Evolutionary conservation across 352 stramenopile genomes (phyloP), one percentile per base, ranked within the genome.

Genomic region (Phytophthora capsici): DNA sequence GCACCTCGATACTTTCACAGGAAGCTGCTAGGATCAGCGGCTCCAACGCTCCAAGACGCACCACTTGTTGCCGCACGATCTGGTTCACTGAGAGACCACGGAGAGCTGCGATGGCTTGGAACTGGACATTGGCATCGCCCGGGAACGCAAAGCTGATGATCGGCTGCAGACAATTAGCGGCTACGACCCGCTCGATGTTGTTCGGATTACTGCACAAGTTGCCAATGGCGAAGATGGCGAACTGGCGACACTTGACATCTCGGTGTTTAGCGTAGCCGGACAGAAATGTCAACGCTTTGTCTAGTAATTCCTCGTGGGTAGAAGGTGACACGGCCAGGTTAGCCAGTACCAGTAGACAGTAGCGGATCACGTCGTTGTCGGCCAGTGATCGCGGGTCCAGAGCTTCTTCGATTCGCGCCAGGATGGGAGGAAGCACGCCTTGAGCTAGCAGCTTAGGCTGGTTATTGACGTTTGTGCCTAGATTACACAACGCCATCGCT

Each of bases 191-290:
- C 51, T 98, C 88, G 43, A 98, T 75, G 70, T 98, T 98, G 10
- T 75, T 77, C 5, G 86, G 75, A 66, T 98, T 98, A 53, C 91
- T 90, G 70, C 94, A 98, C 6, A 99, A 67, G 60, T 99, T 99
- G 4, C 96, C 96, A 22, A 99, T 53, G 2, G 90, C 93, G 58
- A 99, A 98, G 45, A 99, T 87, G 20, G 96, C 91, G 69, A 99
- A 96, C 69, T 99, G 95, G n/a, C 97, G 84, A 48, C 93, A 98
- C 66, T 98, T 98, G 49, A 98, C 88, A 71, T 99, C 96, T 9
- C 93, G 84, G 57, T 98, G 94, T 57, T 98, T 97, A 16, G 89
- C 86, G 66, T 98, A 99, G 7, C 86, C 89, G 23, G 95, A 82
- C 6, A 99, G 70, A 46, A 97, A 84, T n/a, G 90, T 82, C 17